A percentile compares a stretch with the other conserved stretches of the same genome.
Conservation (phyloP, 257 asterid species). For the Solanum appendiculatum region DNA sequence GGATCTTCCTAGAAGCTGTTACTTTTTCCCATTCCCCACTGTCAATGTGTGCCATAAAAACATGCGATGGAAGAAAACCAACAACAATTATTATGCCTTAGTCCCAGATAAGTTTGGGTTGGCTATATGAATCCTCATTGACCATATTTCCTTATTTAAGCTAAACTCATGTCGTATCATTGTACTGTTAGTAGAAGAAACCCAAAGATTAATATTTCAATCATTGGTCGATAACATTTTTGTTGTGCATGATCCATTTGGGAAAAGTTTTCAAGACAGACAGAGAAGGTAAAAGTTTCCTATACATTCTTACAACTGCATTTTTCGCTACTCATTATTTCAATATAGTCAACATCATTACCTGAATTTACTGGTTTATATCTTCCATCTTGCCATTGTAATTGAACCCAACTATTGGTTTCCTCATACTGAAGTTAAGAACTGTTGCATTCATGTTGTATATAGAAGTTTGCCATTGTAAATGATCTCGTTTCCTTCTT, state of each 20-base stretch:
- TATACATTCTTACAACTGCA: neutral
- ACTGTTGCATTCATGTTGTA: conserved; percentile 86
- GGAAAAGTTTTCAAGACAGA: neutral
- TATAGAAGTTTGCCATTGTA: too few relatives aligned
- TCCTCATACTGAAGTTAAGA: conserved; percentile 93
- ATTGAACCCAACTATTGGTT: conserved; percentile 71
- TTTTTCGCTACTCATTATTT: neutral
- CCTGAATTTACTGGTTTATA: conserved; percentile 4
- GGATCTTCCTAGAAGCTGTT: neutral
- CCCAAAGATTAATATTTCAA: neutral
- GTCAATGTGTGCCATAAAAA: neutral
- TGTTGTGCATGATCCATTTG: neutral
- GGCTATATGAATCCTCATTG: neutral
- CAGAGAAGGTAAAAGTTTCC: neutral
- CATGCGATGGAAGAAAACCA: neutral
- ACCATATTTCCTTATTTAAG: neutral
- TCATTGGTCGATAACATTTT: neutral
- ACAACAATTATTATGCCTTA: neutral
- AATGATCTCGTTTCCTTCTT: too few relatives aligned
- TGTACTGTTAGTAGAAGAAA: neutral
- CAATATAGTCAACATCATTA: neutral
- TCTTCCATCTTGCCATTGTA: conserved; percentile 47
- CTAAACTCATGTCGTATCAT: neutral
- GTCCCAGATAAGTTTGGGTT: neutral
- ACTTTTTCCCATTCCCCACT: neutral